Evolutionary conservation across 257 asterid species (phyloP).

Genomic region (Capsicum pubescens): DNA sequence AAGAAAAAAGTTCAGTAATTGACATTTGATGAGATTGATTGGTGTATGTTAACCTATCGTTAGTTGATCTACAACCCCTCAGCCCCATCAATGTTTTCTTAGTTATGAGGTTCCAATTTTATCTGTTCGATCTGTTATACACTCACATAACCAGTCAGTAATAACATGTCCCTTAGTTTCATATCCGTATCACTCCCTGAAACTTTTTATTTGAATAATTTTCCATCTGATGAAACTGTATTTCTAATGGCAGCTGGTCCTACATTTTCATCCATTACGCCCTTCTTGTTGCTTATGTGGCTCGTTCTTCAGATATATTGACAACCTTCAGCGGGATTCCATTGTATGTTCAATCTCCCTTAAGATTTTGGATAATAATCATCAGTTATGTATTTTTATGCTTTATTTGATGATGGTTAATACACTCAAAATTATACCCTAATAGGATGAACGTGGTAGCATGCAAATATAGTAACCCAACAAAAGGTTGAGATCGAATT

Average conservation of each 20-base stretch:
- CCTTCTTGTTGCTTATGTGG: conserved; percentile 93
- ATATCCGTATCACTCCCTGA: background rate
- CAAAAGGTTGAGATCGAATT: too few species aligned
- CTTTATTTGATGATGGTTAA: background rate
- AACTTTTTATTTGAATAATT: conserved; percentile 5
- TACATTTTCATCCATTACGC: conserved; percentile 93
- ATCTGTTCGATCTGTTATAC: background rate
- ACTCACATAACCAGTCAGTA: background rate
- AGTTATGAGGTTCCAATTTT: background rate
- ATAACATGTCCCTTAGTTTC: background rate
- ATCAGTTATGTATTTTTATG: background rate
- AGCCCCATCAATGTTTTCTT: background rate
- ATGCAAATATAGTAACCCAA: too few species aligned
- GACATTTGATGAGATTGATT: background rate
- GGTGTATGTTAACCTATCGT: conserved; percentile 2
- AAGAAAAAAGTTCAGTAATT: too few species aligned
- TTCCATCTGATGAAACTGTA: conserved; percentile 37
- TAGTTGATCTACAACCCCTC: background rate
- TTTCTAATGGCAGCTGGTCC: conserved; percentile 81
- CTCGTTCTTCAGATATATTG: conserved; percentile 92
- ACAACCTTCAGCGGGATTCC: conserved; percentile 83
- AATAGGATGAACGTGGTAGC: too few species aligned
- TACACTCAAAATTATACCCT: too few species aligned
- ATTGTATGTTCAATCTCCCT: conserved; percentile 47
- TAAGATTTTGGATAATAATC: background rate